Evolutionary conservation across 2,329 filamentous ascomycete species (phyloP).

Genomic region (Cytospora leucostoma): DNA sequence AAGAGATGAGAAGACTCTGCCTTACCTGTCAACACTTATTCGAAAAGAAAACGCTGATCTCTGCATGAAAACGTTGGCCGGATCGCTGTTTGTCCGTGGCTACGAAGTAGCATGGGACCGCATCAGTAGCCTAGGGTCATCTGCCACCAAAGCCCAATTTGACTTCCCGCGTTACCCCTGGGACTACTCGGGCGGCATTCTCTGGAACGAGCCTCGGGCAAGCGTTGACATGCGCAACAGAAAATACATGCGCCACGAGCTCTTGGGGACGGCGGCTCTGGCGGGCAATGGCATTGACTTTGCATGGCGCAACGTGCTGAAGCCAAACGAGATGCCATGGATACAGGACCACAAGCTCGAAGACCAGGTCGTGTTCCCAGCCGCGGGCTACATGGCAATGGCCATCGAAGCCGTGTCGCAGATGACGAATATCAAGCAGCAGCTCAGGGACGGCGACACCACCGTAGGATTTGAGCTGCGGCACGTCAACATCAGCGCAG

Average conservation of each 20-base stretch:
- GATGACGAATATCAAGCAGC: conserved; percentile 29
- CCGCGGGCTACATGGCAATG: conserved; percentile 24
- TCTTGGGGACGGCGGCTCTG: conserved; percentile 40
- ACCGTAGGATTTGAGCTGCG: no score
- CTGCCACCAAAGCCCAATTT: no score
- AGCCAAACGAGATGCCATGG: conserved; percentile 37
- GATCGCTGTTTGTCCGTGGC: neutral
- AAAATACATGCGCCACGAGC: conserved; percentile 40
- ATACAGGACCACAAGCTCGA: conserved; percentile 33
- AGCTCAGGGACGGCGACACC: no score
- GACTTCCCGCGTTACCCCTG: conserved; percentile 49
- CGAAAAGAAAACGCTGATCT: neutral
- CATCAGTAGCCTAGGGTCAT: no score
- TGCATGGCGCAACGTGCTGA: conserved; percentile 37
- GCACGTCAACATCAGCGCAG: no score
- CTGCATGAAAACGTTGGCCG: neutral
- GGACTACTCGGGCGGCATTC: conserved; percentile 43
- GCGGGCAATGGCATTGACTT: conserved; percentile 37
- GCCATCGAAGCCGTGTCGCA: conserved; percentile 18
- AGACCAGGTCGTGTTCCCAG: conserved; percentile 30
- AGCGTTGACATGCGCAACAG: conserved; percentile 40
- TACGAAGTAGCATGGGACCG: neutral
- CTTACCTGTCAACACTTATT: neutral
- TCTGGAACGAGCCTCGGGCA: conserved; percentile 42
- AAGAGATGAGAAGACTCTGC: neutral